Base-by-base conservation (phyloP, 2,329 filamentous ascomycete genomes). In the Xylaria sp. region DNA sequence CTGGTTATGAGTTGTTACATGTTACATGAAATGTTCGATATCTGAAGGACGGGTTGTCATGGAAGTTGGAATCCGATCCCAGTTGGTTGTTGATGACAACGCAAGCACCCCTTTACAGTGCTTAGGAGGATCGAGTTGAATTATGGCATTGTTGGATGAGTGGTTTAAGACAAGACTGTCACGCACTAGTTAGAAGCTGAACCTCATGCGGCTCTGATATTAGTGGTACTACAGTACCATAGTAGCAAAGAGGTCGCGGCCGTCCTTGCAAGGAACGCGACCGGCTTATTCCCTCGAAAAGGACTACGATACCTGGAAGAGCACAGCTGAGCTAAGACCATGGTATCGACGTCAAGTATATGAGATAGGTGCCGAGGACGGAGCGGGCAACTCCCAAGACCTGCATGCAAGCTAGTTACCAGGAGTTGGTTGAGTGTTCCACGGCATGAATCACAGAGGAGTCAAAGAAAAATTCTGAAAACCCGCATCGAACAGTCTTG, bases 41-140 rank as follows among this genome's bases (percentile, higher is more conserved):
- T 47, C 42, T n/a, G 10, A 48, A 16, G 44, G 44, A 39, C 30
- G 35, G 6, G 18, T 23, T 19, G 34, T 48, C 51, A 52, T 52
- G n/a, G 50, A 39, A 18, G 8, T 42, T 42, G 55, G 55, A 23
- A 55, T 35, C 11, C 11, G 18, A 57, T 61, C 57, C 57, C 57
- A 61, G 58, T 63, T 44, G 57, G 58, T 63, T 44, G 57, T 51
- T 54, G 37, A 53, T 37, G 8, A 54, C 19, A 49, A 10, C 19
- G 54, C 18, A 30, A 46, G 37, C 16, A 19, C 13, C 13, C 11
- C 35, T n/a, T 13, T 30, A 5, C 6, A 35, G 37, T 8, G 10
- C 16, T 54, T 5, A 3, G 8, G 53, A 51, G 13, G 13, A 10
- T 4, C 8, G 3, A 49, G 37, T 42, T 16, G n/a, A 18, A 37